These are phyloP conservation scores for peach (Prunus persica) DNA, from an alignment of 306 rosid genomes.

Conservation along the genomic window Prunus_persica_NCBIv2 NC_034011.1:21741501-21742000, in stretches of 20 bases:
- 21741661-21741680: not conserved
- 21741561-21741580: constrained; percentile 96
- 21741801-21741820: constrained; percentile 38
- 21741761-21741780: constrained; percentile 15
- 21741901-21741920: constrained; percentile 21
- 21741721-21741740: constrained; percentile 3
- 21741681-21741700: not conserved
- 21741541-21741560: constrained; percentile 95
- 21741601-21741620: constrained; percentile 43
- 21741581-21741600: constrained; percentile 84
- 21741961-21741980: constrained; percentile 90
- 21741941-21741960: constrained; percentile 87
- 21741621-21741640: not conserved
- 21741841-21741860: constrained; percentile 50
- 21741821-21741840: constrained; percentile 51
- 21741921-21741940: constrained; percentile 25
- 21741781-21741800: constrained; percentile 36
- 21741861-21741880: constrained; percentile 60
- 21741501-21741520: constrained; percentile 94
- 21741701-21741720: not conserved
- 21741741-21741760: no score
- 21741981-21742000: constrained; percentile 82
- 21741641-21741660: not conserved
- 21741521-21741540: constrained; percentile 90
- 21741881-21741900: constrained; percentile 11